Base-by-base conservation (phyloP, 495 filamentous ascomycete species). In the Penicillium paradoxum region DNA sequence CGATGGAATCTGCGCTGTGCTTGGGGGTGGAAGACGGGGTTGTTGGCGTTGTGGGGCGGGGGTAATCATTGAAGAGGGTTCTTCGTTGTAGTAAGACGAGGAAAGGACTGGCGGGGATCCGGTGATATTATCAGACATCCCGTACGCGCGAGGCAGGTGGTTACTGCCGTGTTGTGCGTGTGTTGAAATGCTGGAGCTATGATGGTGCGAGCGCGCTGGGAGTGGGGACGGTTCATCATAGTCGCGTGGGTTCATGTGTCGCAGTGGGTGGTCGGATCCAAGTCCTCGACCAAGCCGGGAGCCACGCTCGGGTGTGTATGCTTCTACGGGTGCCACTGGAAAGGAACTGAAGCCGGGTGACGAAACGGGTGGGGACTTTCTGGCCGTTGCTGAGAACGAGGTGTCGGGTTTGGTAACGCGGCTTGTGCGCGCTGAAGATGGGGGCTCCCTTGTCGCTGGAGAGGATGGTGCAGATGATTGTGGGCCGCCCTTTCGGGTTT, bases 1-100 rank as follows among this genome's bases (percentile, higher is more conserved):
- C 59, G 90, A 95, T 3, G 95, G 95, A 37, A 91, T 79, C 60
- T 93, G 89, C 6, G 86, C 83, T 0, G 93, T 96, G 61, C 86
- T 92, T 0, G 93, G 93, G 17, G 91, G 90, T 2, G 88, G 90
- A 25, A 96, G 83, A 37, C 81, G 81, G 24, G 89, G 90, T 55
- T 92, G 85, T 44, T 92, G 85, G 25, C 89, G 82, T 53, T 84
- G 83, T 6, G 91, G 90, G 3, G 91, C 89, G 15, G 92, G 91
- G 0, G 91, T 97, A 51, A 89, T 84, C 72, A 96, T 79, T 2
- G 77, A 77, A 1, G 73, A 71, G n/a, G 72, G 76, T 0, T 71
- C 74, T 37, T 78, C 75, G 49, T 83, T 77, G 54, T 82, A 79
- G 53, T 80, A 83, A 1, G 73, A 81, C 5, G 86, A 89, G 2